Conservation (phyloP, 139 green algal species). For the Chlorokybus atmophyticus region DNA sequence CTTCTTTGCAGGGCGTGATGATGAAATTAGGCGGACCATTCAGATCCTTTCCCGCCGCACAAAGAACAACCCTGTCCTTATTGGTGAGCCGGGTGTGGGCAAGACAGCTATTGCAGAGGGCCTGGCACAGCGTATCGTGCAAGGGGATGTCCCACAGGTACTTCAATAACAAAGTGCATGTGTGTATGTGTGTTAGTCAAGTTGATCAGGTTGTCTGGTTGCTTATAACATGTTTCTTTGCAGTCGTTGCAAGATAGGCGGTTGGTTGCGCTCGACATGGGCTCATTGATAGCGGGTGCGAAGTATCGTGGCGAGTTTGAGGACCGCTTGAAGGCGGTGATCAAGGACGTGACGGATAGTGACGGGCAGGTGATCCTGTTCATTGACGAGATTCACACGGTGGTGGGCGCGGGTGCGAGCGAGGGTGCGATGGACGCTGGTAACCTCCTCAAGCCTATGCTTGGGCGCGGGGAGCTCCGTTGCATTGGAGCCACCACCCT, state of each 20-base stretch:
- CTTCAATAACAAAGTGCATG: conserved; percentile 35
- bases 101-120: conserved; percentile 43
- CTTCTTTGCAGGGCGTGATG: conserved; percentile 78
- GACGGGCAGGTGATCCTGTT: conserved; percentile 87
- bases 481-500: conserved; percentile 94
- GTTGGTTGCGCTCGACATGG: conserved; percentile 75
- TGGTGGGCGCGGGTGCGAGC: conserved; percentile 47
- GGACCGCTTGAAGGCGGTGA: conserved; percentile 80
- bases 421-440: conserved; percentile 82
- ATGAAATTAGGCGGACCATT: conserved; percentile 75
- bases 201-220: not conserved
- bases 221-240: not conserved
- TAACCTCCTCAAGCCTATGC: conserved; percentile 95
- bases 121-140: conserved; percentile 89
- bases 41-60: conserved; percentile 60
- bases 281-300: conserved; percentile 82
- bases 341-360: conserved; percentile 38
- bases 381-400: conserved; percentile 98
- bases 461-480: conserved; percentile 75
- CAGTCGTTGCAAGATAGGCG: conserved; percentile 39
- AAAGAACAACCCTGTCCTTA: conserved; percentile 98
- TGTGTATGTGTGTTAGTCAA: conserved; percentile 2
- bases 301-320: conserved; percentile 99
- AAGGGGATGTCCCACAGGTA: conserved; percentile 74
- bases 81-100: conserved; percentile 74